phyloP scores from a whole-genome alignment of 2,329 filamentous ascomycete genomes.

The Diplodia intermedia region DNA sequence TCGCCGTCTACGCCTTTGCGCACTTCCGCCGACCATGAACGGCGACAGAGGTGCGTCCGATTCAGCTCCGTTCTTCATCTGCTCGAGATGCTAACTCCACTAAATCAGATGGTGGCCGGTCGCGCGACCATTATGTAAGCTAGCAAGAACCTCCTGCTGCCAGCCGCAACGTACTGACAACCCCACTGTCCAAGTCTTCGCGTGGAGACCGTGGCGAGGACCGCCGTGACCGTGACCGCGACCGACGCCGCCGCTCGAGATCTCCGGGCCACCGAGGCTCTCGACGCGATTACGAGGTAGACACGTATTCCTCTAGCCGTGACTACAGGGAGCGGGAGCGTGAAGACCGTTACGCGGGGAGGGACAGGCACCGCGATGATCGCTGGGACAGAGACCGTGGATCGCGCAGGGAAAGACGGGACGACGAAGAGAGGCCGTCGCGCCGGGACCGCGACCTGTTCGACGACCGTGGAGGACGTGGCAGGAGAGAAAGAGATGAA shows the following conservation, averaged over 20 bases:
- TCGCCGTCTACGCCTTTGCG: conserved; percentile 17
- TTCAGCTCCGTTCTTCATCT: conserved; percentile 21
- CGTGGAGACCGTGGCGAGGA: conserved; percentile 52
- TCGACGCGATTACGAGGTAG: conserved; percentile 75
- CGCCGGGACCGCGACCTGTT: conserved; percentile 67
- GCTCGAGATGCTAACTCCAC: conserved; percentile 21
- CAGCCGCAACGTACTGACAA: conserved; percentile 38
- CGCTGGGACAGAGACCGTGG: conserved; percentile 76
- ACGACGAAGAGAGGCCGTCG: conserved; percentile 41
- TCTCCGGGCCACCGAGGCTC: conserved; percentile 79
- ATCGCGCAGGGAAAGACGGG: conserved; percentile 41
- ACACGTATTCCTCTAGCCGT: conserved; percentile 91
- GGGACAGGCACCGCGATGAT: conserved; percentile 64
- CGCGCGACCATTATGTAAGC: conserved; percentile 50
- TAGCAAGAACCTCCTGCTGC: conserved; percentile 36
- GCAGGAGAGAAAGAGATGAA: conserved; percentile 58
- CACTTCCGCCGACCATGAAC: conserved; percentile 27
- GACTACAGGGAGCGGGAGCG: conserved; percentile 92
- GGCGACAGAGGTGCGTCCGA: conserved; percentile 25
- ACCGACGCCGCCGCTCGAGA: conserved; percentile 76
- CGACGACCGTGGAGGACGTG: conserved; percentile 57
- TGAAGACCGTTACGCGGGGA: conserved; percentile 85
- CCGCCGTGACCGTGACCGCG: conserved; percentile 43
- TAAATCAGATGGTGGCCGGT: conserved; percentile 38
- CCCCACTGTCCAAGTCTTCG: conserved; percentile 46